Evolutionary conservation across 345 rosid genomes (phyloP).

Genomic region (Corchorus olitorius): DNA sequence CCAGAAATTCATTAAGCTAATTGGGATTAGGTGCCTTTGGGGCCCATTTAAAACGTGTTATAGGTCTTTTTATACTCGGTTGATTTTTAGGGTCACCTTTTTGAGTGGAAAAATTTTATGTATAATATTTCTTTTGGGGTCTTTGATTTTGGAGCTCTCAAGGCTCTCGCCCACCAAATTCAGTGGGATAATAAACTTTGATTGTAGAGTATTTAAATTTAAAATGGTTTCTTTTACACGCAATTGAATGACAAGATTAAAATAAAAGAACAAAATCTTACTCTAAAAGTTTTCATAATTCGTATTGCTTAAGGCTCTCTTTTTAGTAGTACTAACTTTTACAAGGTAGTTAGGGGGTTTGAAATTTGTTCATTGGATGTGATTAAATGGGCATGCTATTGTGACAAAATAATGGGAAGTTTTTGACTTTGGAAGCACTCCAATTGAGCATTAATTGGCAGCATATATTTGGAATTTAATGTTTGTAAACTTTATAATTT

Average conservation of each 20-base stretch:
- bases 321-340: background rate
- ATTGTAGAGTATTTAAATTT: background rate
- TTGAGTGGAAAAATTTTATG: background rate
- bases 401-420: background rate
- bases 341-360: conserved; percentile 2
- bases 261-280: background rate
- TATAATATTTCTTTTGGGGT: background rate
- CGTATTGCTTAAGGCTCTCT: conserved; percentile 14
- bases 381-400: background rate
- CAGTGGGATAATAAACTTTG: background rate
- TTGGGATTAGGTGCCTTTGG: conserved; percentile 12
- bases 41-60: background rate
- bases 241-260: background rate
- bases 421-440: background rate
- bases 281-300: conserved; percentile 7
- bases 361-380: conserved; percentile 12
- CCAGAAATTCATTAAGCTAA: conserved; percentile 8
- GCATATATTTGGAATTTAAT: too few species aligned
- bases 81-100: background rate
- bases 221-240: conserved; percentile 11
- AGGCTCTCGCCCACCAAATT: background rate
- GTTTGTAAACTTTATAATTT: too few species aligned
- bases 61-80: background rate
- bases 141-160: background rate
- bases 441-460: background rate